phyloP scores from a whole-genome alignment of 139 green algal genomes.

The Gonium pectorale region DNA sequence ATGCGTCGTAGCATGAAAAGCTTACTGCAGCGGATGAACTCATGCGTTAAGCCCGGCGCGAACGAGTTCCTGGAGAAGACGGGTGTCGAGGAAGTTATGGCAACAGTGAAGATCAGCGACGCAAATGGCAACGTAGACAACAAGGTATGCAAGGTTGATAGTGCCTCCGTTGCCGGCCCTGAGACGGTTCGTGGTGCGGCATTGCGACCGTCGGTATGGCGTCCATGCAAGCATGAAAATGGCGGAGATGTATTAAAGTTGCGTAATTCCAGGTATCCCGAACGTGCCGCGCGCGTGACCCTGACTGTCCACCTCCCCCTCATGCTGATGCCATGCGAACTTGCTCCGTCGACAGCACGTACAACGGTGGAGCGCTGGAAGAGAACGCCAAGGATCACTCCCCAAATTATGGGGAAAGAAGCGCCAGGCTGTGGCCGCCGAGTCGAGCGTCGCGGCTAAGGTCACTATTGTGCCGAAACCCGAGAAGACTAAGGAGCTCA shows the following conservation, averaged over 20 bases:
- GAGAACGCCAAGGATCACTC: not conserved
- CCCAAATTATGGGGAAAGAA: constrained; percentile 48
- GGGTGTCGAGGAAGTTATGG: constrained; percentile 29
- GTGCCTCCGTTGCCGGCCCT: too few species aligned
- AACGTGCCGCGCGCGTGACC: too few species aligned
- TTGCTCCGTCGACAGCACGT: not conserved
- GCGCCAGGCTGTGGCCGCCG: constrained; percentile 34
- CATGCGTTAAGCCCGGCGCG: constrained; percentile 20
- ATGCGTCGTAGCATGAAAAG: constrained; percentile 44
- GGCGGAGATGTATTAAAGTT: too few species aligned
- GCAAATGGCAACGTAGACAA: not conserved
- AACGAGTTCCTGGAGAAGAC: not conserved
- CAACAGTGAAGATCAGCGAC: constrained; percentile 3
- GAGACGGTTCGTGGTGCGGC: too few species aligned
- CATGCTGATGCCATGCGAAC: not conserved
- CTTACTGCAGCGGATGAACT: constrained; percentile 14
- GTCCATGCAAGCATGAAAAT: too few species aligned
- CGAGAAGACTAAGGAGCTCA: constrained; percentile 43
- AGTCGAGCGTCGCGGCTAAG: constrained; percentile 33
- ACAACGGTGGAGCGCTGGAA: constrained; percentile 19
- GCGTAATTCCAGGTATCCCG: too few species aligned
- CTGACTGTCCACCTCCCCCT: not conserved
- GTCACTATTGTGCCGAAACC: constrained; percentile 49
- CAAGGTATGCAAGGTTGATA: not conserved
- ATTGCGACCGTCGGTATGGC: too few species aligned